Evolutionary conservation across 2,329 filamentous ascomycete species (phyloP), one percentile per base, ranked within the genome.

Genomic region (Scytalidium sp.): DNA sequence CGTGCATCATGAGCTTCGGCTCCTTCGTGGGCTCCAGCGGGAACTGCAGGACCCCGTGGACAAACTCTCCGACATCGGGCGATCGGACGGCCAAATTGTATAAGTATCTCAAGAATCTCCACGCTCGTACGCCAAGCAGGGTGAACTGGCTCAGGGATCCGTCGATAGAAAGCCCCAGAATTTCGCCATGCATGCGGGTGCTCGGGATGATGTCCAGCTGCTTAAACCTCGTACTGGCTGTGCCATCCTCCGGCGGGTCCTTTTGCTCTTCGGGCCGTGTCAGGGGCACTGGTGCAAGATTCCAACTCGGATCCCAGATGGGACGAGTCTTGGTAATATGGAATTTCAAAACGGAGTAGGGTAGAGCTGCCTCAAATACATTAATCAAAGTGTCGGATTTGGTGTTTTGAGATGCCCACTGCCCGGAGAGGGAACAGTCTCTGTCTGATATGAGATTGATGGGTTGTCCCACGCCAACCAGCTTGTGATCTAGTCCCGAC

Each of bases 61-160:
- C 66, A 52, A 79, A 80, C 3, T 80, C 76, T 50, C 75, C 82
- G 11, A 83, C 66, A 3, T 62, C 56, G 6, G 65, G 60, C 21
- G 75, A 78, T 21, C 68, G 65, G 43, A 76, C 65, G 22, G 81
- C 83, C 43, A 95, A 64, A 51, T 87, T 85, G 61, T 95, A 85
- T 1, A 97, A 64, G 54, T 93, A 83, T 50, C 79, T 78, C 4
- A 97, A 74, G 3, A 96, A 73, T 6, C 77, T 75, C 81, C 86
- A 88, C 7, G 85, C 78, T 2, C 79, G 67, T 17, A 78, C 60
- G 9, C 76, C 71, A 1, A 97, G 69, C 13, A 92, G 69, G 1
- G 79, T 79, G 58, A 97, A 86, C 49, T 87, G 80, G 54, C 81
- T 81, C 20, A 92, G 60, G 0, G 84, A 82, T 1, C 89, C 89